Evolutionary conservation across 2,329 filamentous ascomycete genomes (phyloP).

Genomic region (Bisporella sp.): DNA sequence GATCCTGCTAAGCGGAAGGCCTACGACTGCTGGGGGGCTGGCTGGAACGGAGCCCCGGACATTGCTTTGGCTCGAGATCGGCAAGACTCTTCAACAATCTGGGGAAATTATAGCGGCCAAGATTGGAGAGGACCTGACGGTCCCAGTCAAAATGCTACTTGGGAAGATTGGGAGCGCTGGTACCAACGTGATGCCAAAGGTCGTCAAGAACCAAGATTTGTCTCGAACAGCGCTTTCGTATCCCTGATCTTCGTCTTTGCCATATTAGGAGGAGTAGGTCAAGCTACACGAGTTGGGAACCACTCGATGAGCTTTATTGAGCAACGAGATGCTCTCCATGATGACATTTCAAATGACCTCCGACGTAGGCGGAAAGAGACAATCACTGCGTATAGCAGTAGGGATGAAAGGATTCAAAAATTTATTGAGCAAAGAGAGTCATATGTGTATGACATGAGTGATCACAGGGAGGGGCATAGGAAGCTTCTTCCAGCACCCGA

Average conservation of each 20-base stretch:
- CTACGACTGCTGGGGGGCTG: constrained; percentile 76
- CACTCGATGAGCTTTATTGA: constrained; percentile 57
- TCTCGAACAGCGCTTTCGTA: constrained; percentile 75
- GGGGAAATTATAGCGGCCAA: constrained; percentile 11
- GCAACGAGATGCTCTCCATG: constrained; percentile 57
- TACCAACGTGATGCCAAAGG: constrained; percentile 44
- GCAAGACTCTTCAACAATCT: constrained; percentile 17
- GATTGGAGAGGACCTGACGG: constrained; percentile 27
- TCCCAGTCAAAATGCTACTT: constrained; percentile 74
- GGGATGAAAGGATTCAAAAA: constrained; percentile 63
- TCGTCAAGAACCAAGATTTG: constrained; percentile 51
- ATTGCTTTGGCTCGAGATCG: constrained; percentile 20
- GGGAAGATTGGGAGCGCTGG: constrained; percentile 96
- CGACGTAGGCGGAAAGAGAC: constrained; percentile 46
- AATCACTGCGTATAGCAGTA: constrained; percentile 41
- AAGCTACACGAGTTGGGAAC: constrained; percentile 62
- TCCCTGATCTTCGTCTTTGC: constrained; percentile 64
- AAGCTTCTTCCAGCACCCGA: constrained; percentile 33
- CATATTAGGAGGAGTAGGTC: constrained; percentile 62
- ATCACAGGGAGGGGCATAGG: constrained; percentile 32
- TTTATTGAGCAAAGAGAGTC: constrained; percentile 69
- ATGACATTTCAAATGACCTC: constrained; percentile 57
- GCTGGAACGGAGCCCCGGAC: constrained; percentile 57
- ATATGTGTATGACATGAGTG: constrained; percentile 12
- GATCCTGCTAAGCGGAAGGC: constrained; percentile 69